Evolutionary conservation across 352 stramenopile species (phyloP).

Genomic region (Globisporangium cederbergense): DNA sequence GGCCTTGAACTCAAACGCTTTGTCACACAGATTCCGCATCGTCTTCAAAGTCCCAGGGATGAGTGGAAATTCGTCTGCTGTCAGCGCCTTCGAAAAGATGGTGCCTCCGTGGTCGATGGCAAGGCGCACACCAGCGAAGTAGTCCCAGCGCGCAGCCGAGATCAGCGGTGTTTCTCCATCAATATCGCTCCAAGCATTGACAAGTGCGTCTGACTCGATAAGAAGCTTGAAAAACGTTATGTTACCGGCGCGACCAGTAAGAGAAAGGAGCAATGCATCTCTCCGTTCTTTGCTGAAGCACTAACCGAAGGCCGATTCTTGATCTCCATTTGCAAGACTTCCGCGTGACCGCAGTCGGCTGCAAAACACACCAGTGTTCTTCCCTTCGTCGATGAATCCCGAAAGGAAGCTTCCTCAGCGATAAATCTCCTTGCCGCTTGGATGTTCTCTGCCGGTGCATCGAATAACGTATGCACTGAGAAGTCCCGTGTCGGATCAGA

Average conservation of each 20-base stretch:
- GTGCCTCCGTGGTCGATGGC: not conserved
- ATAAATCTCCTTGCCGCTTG: too few relatives aligned
- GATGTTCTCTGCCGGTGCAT: too few relatives aligned
- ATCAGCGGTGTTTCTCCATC: not conserved
- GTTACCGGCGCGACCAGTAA: not conserved
- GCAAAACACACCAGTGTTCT: too few relatives aligned
- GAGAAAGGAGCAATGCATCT: too few relatives aligned
- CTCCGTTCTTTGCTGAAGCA: too few relatives aligned
- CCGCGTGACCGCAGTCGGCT: too few relatives aligned
- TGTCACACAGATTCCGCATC: not conserved
- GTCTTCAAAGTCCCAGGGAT: not conserved
- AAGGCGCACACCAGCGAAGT: not conserved
- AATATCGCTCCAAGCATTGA: not conserved
- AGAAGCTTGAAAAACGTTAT: not conserved
- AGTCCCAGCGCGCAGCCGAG: not conserved
- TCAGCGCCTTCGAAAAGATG: not conserved
- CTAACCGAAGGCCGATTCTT: too few relatives aligned
- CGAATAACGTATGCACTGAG: too few relatives aligned
- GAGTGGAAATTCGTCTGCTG: not conserved
- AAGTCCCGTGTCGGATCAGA: too few relatives aligned
- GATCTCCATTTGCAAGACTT: not conserved
- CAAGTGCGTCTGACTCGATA: not conserved
- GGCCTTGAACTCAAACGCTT: not conserved
- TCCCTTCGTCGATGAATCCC: too few relatives aligned
- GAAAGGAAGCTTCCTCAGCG: too few relatives aligned